Conservation (phyloP, 305 asterid genomes). For the Solanum aculeatissimum region DNA sequence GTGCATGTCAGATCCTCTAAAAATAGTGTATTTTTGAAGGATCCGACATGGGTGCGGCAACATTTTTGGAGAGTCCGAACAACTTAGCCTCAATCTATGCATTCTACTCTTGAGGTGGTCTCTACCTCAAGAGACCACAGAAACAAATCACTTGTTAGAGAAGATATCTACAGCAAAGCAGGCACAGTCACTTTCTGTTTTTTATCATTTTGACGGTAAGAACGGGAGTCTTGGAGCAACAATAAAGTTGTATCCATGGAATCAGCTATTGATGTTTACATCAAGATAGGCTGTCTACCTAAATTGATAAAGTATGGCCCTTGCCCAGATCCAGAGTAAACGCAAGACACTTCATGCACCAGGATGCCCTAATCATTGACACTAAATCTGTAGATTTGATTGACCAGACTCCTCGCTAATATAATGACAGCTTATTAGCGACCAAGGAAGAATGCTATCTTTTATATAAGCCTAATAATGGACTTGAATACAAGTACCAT, state of each 20-base stretch:
- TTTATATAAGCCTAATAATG: background rate
- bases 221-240: background rate
- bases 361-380: background rate
- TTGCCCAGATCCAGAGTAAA: background rate
- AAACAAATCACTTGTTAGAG: background rate
- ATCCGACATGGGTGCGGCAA: too few species aligned
- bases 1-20: too few species aligned
- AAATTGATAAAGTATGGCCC: background rate
- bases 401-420: background rate
- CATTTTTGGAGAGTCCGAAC: too few species aligned
- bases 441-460: background rate
- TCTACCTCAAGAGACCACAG: background rate
- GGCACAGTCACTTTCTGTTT: background rate
- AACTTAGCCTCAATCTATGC: background rate
- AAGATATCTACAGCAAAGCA: background rate
- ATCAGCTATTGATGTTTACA: background rate
- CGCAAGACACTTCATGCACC: background rate
- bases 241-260: background rate
- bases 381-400: background rate
- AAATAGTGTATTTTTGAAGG: too few species aligned
- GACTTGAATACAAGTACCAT: background rate
- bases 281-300: background rate
- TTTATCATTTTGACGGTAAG: background rate
- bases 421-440: background rate
- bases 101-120: background rate